Evolutionary conservation across 768 basidiomycete genomes (phyloP).

Genomic region (Ramaria rubella): DNA sequence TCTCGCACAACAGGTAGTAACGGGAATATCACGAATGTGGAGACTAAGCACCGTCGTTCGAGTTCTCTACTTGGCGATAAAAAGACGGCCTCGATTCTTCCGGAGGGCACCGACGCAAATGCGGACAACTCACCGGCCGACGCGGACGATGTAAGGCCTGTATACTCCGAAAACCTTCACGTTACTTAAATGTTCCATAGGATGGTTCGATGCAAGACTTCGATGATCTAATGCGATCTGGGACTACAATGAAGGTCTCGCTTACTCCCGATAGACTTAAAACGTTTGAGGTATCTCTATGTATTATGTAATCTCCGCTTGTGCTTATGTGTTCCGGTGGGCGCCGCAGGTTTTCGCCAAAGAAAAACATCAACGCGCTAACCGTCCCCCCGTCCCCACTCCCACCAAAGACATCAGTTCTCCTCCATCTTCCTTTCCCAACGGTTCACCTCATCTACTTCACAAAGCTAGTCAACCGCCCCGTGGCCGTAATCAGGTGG

Average conservation of each 20-base stretch:
- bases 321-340: conserved; percentile 12
- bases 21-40: background rate
- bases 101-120: conserved; percentile 33
- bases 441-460: conserved; percentile 2
- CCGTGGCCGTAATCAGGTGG: conserved; percentile 30
- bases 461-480: conserved; percentile 17
- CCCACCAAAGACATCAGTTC: conserved; percentile 7
- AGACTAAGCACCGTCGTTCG: conserved; percentile 4
- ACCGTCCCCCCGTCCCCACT: conserved; percentile 5
- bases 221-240: conserved; percentile 86
- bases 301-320: conserved; percentile 2
- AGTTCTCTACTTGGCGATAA: conserved; percentile 44
- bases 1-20: background rate
- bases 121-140: conserved; percentile 15
- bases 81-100: conserved; percentile 48
- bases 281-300: conserved; percentile 72
- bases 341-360: conserved; percentile 58
- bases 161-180: conserved; percentile 9
- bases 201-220: conserved; percentile 71
- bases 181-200: conserved; percentile 25
- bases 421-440: conserved; percentile 11
- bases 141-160: conserved; percentile 31
- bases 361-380: conserved; percentile 45
- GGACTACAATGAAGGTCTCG: conserved; percentile 91
- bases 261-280: conserved; percentile 90